Percentiles rank a stretch among this genome's conserved stretches.
Evolutionary conservation across 169 alveolate genomes (phyloP).

Genomic region (Babesia divergens): DNA sequence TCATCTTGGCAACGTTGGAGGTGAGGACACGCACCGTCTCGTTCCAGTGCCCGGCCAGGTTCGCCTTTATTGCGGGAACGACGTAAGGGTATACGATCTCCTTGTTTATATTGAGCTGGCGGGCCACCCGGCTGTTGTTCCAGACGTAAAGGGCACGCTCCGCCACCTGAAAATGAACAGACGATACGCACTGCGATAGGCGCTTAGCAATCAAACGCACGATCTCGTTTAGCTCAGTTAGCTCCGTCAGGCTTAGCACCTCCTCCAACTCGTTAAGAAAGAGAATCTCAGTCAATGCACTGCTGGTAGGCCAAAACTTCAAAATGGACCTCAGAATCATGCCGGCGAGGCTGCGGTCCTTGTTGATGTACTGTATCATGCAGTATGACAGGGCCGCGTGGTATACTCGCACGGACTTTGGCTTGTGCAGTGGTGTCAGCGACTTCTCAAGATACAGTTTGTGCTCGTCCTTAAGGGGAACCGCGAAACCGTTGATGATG

Average conservation of each 20-base stretch:
- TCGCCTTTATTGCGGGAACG: constrained; percentile 63
- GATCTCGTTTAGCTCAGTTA: constrained; percentile 78
- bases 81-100: constrained; percentile 72
- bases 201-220: constrained; percentile 74
- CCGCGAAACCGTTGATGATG: constrained; percentile 95
- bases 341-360: constrained; percentile 93
- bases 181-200: constrained; percentile 68
- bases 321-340: constrained; percentile 80
- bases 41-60: constrained; percentile 73
- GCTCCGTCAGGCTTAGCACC: constrained; percentile 83
- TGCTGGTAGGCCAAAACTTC: constrained; percentile 96
- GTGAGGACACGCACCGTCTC: constrained; percentile 66
- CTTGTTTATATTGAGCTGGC: constrained; percentile 77
- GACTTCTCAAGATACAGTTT: constrained; percentile 91
- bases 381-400: constrained; percentile 94
- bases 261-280: constrained; percentile 94
- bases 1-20: constrained; percentile 63
- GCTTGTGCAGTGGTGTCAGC: constrained; percentile 94
- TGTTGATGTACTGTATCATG: constrained; percentile 91
- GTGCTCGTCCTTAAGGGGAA: constrained; percentile 97
- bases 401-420: constrained; percentile 88
- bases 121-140: constrained; percentile 86
- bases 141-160: constrained; percentile 89
- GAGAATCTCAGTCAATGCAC: constrained; percentile 91
- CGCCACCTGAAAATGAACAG: constrained; percentile 86